phyloP scores from a whole-genome alignment of 805 yeast species.

The Cyberlindnera euphorbiiphila region DNA sequence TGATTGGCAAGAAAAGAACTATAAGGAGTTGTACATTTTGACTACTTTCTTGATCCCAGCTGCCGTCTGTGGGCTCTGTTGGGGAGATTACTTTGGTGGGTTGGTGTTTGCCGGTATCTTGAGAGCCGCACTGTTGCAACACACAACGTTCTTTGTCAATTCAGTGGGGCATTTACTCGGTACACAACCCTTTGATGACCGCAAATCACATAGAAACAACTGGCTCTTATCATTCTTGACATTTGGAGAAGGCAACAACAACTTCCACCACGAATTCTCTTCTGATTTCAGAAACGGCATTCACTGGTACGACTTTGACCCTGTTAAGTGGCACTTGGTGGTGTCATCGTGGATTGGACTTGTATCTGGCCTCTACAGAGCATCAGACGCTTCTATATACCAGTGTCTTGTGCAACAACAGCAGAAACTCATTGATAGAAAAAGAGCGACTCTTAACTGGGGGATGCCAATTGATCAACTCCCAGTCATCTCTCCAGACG shows the following conservation, averaged over 20 bases:
- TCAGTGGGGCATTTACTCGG: slow-evolving; percentile 81
- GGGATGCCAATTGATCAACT: slow-evolving; percentile 88
- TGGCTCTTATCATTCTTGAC: slow-evolving; percentile 60
- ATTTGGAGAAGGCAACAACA: slow-evolving; percentile 88
- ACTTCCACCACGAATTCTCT: slow-evolving; percentile 95
- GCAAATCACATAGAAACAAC: slow-evolving; percentile 70
- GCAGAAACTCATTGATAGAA: slow-evolving; percentile 73
- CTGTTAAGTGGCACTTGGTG: slow-evolving; percentile 71
- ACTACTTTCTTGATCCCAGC: slow-evolving; percentile 63
- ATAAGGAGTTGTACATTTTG: slow-evolving; percentile 46
- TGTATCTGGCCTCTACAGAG: slow-evolving; percentile 54
- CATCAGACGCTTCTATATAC: slow-evolving; percentile 44
- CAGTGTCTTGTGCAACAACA: slow-evolving; percentile 75
- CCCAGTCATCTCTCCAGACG: slow-evolving; percentile 61
- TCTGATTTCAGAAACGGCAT: slow-evolving; percentile 79
- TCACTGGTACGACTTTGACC: slow-evolving; percentile 75
- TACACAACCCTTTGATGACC: slow-evolving; percentile 68
- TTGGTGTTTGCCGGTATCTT: slow-evolving; percentile 73
- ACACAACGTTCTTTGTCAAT: slow-evolving; percentile 71
- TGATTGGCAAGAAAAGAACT: slow-evolving; percentile 27
- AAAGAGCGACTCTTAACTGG: slow-evolving; percentile 82
- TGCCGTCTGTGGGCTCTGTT: slow-evolving; percentile 55
- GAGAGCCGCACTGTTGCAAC: slow-evolving; percentile 71
- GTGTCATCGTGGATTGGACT: slow-evolving; percentile 48
- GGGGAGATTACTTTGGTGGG: slow-evolving; percentile 79